Evolutionary conservation across 805 yeast species (phyloP).

Genomic region (Ogataea polymorpha): DNA sequence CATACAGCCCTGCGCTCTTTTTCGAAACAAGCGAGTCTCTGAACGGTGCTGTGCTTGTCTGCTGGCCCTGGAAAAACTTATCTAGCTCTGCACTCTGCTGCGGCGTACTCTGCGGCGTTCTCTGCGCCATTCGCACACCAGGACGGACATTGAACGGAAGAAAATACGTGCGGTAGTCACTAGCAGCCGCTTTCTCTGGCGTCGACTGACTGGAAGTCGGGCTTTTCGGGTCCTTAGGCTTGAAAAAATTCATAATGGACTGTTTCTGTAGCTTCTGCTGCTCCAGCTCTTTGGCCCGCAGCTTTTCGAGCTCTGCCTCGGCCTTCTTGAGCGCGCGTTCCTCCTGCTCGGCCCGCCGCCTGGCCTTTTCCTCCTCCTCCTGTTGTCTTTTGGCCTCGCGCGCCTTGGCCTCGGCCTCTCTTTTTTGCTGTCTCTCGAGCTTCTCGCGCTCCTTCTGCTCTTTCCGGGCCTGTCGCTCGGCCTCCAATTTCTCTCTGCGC

Average conservation of each 20-base stretch:
- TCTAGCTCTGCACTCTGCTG: conserved; percentile 12
- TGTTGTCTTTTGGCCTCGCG: conserved; percentile 29
- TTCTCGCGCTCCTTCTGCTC: conserved; percentile 31
- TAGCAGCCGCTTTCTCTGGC: not conserved
- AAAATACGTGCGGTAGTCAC: conserved; percentile 26
- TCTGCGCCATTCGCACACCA: conserved; percentile 19
- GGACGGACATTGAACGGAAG: conserved; percentile 30
- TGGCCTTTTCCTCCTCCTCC: conserved; percentile 35
- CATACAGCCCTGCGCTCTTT: not conserved
- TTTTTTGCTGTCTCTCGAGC: conserved; percentile 25
- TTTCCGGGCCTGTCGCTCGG: conserved; percentile 22
- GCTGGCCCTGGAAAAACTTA: conserved; percentile 15
- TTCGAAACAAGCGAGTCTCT: conserved; percentile 7
- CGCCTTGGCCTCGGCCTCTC: conserved; percentile 27
- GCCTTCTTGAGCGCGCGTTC: conserved; percentile 26
- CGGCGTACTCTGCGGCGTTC: conserved; percentile 1
- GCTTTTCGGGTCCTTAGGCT: conserved; percentile 15
- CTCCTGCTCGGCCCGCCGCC: conserved; percentile 34
- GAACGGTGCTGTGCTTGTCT: conserved; percentile 9
- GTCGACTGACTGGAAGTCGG: not conserved
- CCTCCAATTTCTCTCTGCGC: conserved; percentile 28
- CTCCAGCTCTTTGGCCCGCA: conserved; percentile 20
- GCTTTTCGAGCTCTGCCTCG: conserved; percentile 22
- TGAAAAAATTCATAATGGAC: conserved; percentile 34
- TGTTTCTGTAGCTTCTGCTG: conserved; percentile 26